Evolutionary conservation across 441 rosid species (phyloP).

Genomic region (Metrosideros polymorpha): DNA sequence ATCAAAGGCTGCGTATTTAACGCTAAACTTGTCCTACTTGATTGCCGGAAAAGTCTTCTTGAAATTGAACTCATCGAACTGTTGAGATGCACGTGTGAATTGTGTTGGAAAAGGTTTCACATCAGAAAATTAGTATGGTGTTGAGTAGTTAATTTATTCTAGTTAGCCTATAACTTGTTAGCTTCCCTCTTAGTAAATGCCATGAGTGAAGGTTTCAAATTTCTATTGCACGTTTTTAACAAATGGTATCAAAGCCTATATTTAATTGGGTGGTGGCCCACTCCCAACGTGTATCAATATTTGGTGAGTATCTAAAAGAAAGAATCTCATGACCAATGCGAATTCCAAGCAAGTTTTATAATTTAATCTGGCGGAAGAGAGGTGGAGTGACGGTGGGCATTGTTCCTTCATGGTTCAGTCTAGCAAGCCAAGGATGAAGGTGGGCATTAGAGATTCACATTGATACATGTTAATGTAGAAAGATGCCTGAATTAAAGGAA

Average conservation of each 20-base stretch:
- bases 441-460: neutral
- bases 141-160: neutral
- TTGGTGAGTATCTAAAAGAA: too few species aligned
- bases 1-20: neutral
- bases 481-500: neutral
- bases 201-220: rapidly evolving
- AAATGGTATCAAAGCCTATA: neutral
- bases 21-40: neutral
- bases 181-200: rapidly evolving
- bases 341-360: neutral
- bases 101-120: neutral
- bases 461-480: neutral
- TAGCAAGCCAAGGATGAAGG: neutral
- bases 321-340: neutral
- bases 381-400: neutral
- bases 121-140: neutral
- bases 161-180: too few species aligned
- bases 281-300: neutral
- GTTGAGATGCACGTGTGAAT: neutral
- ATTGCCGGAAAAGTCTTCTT: neutral
- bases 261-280: rapidly evolving
- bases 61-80: neutral
- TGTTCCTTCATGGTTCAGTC: neutral
- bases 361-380: neutral
- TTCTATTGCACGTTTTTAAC: neutral